Percentiles rank a stretch among this genome's conserved stretches.
Evolutionary conservation across 2,329 filamentous ascomycete species (phyloP).

Genomic region (Thelonectria blattea): DNA sequence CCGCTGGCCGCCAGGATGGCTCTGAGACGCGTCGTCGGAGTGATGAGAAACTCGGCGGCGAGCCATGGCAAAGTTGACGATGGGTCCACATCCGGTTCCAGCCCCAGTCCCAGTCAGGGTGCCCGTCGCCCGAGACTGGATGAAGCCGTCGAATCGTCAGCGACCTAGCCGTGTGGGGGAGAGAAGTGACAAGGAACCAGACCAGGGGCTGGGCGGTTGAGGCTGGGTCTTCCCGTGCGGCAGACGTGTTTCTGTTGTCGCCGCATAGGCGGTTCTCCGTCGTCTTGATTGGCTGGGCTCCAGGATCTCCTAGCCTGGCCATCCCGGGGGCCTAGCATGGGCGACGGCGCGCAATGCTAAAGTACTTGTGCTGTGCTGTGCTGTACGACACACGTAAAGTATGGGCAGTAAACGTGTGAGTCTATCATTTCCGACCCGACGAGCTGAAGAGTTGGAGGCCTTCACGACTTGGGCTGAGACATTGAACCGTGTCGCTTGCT

Average conservation of each 20-base stretch:
- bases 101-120: constrained; percentile 17
- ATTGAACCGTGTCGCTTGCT: background rate
- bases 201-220: constrained; percentile 31
- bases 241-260: constrained; percentile 40
- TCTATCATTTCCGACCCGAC: background rate
- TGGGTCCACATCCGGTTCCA: constrained; percentile 19
- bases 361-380: constrained; percentile 5
- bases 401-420: background rate
- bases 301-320: constrained; percentile 25
- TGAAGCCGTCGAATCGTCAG: constrained; percentile 28
- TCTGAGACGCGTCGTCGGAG: constrained; percentile 20
- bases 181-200: constrained; percentile 35
- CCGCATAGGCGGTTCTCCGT: constrained; percentile 33
- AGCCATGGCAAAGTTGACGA: constrained; percentile 8
- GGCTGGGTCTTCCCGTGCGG: constrained; percentile 37
- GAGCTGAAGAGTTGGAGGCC: background rate
- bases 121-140: constrained; percentile 24
- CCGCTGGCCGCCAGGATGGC: constrained; percentile 8
- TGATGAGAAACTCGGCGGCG: constrained; percentile 12
- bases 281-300: constrained; percentile 31
- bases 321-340: constrained; percentile 29
- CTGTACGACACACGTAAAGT: background rate
- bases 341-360: constrained; percentile 23
- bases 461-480: background rate
- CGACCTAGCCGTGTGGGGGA: constrained; percentile 34